These are phyloP conservation scores for Termitomyces eurrhizus DNA, from an alignment of 768 basidiomycete species.

Conservation along the genomic window DNA sequence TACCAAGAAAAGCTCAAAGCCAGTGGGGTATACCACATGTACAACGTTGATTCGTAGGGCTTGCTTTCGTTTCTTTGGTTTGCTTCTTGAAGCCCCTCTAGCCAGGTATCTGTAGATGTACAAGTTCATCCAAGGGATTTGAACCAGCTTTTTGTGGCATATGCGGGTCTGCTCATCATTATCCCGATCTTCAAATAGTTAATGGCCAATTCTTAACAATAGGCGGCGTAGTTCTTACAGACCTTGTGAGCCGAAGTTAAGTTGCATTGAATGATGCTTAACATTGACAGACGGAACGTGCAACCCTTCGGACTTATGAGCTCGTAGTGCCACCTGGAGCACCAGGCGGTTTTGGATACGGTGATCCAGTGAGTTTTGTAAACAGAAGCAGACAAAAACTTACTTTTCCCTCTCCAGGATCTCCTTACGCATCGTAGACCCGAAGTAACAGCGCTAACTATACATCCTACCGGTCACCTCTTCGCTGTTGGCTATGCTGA, in stretches of 20 bases:
- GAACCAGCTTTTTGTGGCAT: conserved; percentile 70
- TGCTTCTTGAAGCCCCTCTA: conserved; percentile 17
- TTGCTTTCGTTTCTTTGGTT: neutral
- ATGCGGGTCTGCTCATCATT: conserved; percentile 48
- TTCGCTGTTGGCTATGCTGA: conserved; percentile 81
- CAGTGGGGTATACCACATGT: conserved; percentile 34
- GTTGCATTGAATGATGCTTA: conserved; percentile 3
- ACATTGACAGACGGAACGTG: conserved; percentile 38
- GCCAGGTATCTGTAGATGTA: conserved; percentile 53
- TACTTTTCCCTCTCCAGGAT: conserved; percentile 33
- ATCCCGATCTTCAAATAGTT: neutral
- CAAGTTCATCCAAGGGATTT: conserved; percentile 70
- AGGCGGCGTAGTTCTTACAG: conserved; percentile 61
- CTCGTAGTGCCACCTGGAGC: conserved; percentile 74
- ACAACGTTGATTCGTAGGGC: conserved; percentile 30
- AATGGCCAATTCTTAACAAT: conserved; percentile 2
- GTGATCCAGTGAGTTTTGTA: conserved; percentile 38
- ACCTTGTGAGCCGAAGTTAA: conserved; percentile 41
- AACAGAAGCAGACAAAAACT: neutral
- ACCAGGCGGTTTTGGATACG: conserved; percentile 70
- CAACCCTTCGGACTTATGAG: conserved; percentile 60
- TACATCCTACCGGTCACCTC: conserved; percentile 73
- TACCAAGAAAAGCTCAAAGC: conserved; percentile 56
- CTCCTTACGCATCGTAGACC: conserved; percentile 69
- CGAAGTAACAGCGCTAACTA: conserved; percentile 63